Conservation (phyloP, 495 filamentous ascomycete genomes). For the Annulohypoxylon moriforme region DNA sequence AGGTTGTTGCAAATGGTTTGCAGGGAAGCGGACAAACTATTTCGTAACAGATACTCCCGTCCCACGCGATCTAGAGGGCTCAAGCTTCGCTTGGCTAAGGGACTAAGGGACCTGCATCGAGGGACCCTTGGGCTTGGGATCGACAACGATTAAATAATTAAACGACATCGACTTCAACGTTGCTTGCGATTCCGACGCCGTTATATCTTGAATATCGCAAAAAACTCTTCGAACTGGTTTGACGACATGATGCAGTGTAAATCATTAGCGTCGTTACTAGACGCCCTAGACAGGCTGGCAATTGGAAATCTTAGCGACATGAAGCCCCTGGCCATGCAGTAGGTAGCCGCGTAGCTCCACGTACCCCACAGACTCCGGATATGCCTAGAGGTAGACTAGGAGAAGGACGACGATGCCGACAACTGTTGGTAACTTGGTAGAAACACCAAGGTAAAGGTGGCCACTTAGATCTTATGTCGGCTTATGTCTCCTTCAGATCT, state of each 20-base stretch:
- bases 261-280: constrained; percentile 7
- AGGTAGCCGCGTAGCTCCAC: constrained; percentile 27
- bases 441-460: not conserved
- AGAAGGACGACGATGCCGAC: constrained; percentile 7
- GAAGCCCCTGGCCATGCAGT: constrained; percentile 26
- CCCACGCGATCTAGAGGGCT: constrained; percentile 42
- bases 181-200: not conserved
- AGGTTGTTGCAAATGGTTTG: constrained; percentile 43
- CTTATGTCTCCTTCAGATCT: not conserved
- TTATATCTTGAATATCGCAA: constrained; percentile 6
- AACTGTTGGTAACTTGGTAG: not conserved
- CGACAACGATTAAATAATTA: constrained; percentile 4
- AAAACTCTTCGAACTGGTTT: not conserved
- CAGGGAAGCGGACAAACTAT: constrained; percentile 42
- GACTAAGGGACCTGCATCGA: constrained; percentile 36
- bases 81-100: constrained; percentile 36
- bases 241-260: constrained; percentile 26
- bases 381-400: not conserved
- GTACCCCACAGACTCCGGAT: constrained; percentile 21
- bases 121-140: constrained; percentile 36
- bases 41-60: constrained; percentile 44
- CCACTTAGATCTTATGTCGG: not conserved
- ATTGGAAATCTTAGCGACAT: constrained; percentile 16
- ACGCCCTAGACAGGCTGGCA: constrained; percentile 18
- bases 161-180: not conserved